Evolutionary conservation across 2,329 filamentous ascomycete genomes (phyloP), one percentile per base, ranked within the genome.

Genomic region (Septoria petroselini): DNA sequence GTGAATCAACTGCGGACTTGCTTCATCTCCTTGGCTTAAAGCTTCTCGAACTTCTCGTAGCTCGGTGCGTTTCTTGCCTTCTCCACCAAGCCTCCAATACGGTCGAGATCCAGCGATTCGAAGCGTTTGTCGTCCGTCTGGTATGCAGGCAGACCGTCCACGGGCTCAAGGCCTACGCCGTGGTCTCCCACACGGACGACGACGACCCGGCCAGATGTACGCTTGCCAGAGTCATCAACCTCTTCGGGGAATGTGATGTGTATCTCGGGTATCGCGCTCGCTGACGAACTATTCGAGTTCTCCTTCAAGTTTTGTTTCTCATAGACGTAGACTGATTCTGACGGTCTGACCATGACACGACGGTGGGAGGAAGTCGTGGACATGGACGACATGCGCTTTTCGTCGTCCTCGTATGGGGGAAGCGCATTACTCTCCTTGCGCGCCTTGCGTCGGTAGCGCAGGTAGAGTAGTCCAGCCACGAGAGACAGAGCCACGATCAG

Each of bases 211-310:
- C 91, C 91, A 59, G 85, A 89, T 74, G 86, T 86, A 62, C 80
- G 79, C 70, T 84, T 88, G 61, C 91, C 91, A 47, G 73, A 65
- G 41, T 89, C 87, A 66, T 96, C 91, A 61, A 94, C 85, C 76
- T 97, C 93, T 63, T 94, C 88, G 12, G 93, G 93, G 76, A 98
- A 97, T 29, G 93, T 97, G 70, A 98, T 95, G 71, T 91, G 89
- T 65, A 98, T 98, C 73, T 97, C 88, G 15, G 93, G 93, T 21
- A 97, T 80, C 59, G 86, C 85, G 70, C 82, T 88, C 62, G 85
- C 76, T 17, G 91, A 87, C 12, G 88, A 85, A 56, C 83, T 85
- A 53, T 79, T 76, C 25, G 87, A 86, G 71, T 87, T 87, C 58
- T 83, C 79, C 59, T 91, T 82, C 72, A 94, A 83, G 58, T 82